Evolutionary conservation across 805 yeast species (phyloP).

Genomic region (Candida ortonii): DNA sequence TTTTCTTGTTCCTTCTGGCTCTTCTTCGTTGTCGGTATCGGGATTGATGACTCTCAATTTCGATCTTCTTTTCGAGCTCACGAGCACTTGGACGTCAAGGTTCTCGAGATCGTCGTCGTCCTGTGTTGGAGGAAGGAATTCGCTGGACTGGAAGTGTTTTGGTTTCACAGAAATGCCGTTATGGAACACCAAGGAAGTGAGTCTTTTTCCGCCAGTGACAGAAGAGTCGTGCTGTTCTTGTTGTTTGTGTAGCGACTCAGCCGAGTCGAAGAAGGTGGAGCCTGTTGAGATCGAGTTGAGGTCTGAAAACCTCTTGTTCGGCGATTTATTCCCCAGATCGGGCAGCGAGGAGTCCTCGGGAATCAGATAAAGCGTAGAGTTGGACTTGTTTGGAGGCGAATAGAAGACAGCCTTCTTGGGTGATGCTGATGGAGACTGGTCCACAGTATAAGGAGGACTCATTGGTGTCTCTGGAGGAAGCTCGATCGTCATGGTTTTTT

Average conservation of each 20-base stretch:
- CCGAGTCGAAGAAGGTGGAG: constrained; percentile 19
- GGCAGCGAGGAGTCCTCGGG: constrained; percentile 26
- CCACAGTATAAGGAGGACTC: too few species aligned
- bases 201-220: constrained; percentile 10
- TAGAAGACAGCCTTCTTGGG: constrained; percentile 6
- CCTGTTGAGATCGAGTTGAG: constrained; percentile 9
- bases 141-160: constrained; percentile 20
- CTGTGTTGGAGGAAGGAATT: constrained; percentile 25
- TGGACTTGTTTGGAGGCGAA: constrained; percentile 13
- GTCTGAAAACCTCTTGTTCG: constrained; percentile 10
- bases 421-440: constrained; percentile 1
- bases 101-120: constrained; percentile 43
- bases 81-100: constrained; percentile 69
- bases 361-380: constrained; percentile 25
- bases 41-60: constrained; percentile 64
- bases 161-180: constrained; percentile 10
- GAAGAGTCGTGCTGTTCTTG: too few species aligned
- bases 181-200: constrained; percentile 17
- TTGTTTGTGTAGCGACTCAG: constrained; percentile 5
- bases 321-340: constrained; percentile 11
- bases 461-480: too few species aligned
- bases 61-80: constrained; percentile 61
- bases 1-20: constrained; percentile 20
- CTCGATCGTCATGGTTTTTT: too few species aligned
- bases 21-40: constrained; percentile 6